Evolutionary conservation across 257 asterid genomes (phyloP).

Genomic region (Penstemon davidsonii): DNA sequence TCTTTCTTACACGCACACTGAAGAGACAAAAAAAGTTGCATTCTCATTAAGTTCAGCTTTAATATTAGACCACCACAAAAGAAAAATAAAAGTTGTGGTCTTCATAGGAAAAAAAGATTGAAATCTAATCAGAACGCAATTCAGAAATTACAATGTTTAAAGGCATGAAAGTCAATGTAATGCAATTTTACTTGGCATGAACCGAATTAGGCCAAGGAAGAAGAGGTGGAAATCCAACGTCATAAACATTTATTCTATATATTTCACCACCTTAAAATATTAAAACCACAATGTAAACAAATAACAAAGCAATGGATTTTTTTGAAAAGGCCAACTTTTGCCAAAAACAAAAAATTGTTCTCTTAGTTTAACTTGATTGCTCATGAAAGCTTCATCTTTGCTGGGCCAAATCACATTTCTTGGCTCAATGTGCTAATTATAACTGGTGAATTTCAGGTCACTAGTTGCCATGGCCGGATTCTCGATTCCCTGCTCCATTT

Average conservation of each 20-base stretch:
- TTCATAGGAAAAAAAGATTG: background rate
- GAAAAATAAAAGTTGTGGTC: background rate
- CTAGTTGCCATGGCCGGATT: conserved; percentile 32
- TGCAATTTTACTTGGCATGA: too few relatives aligned
- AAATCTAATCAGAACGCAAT: background rate
- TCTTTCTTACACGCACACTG: background rate
- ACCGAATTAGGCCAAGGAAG: too few relatives aligned
- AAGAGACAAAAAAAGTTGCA: background rate
- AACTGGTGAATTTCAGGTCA: background rate
- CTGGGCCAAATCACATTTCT: conserved; percentile 1
- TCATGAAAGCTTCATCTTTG: conserved; percentile 22
- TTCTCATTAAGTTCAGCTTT: too few relatives aligned
- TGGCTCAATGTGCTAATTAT: background rate
- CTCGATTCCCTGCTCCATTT: conserved; percentile 34
- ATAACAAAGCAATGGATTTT: conserved; percentile 12
- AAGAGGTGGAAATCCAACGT: too few relatives aligned
- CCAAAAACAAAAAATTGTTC: background rate
- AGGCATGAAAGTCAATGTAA: too few relatives aligned
- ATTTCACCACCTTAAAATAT: background rate
- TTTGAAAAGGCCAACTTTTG: conserved; percentile 9
- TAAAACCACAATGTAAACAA: background rate
- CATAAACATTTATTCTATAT: background rate
- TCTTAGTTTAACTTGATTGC: background rate
- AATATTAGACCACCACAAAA: too few relatives aligned
- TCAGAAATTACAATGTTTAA: too few relatives aligned